Percentiles rank a stretch among this genome's conserved stretches.
phyloP scores from a whole-genome alignment of 257 asterid species.

The Misopates orontium region DNA sequence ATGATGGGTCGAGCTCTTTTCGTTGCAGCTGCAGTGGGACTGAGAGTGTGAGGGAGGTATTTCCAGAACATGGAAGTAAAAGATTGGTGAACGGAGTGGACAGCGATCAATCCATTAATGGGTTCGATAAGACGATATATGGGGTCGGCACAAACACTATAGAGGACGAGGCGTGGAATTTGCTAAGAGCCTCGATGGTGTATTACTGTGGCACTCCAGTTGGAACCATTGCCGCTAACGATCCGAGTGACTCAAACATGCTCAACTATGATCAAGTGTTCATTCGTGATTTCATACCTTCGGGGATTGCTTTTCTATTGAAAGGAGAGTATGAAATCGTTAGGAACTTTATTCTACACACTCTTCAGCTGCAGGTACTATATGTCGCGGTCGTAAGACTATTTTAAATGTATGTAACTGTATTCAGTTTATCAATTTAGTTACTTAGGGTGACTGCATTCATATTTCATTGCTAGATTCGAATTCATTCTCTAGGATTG shows the following conservation, averaged over 20 bases:
- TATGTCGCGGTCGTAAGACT: not conserved
- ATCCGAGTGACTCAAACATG: constrained; percentile 62
- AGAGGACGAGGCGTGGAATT: constrained; percentile 89
- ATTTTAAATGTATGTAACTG: not conserved
- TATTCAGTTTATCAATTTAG: constrained; percentile 1
- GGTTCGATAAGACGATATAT: constrained; percentile 32
- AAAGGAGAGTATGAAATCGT: constrained; percentile 90
- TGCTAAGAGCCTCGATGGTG: constrained; percentile 73
- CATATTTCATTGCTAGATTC: constrained; percentile 14
- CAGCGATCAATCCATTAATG: constrained; percentile 38
- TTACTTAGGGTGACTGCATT: constrained; percentile 13
- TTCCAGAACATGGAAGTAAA: constrained; percentile 38
- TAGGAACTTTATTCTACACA: constrained; percentile 76
- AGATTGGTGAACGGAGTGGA: constrained; percentile 38
- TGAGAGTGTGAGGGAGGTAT: constrained; percentile 43
- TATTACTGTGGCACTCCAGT: constrained; percentile 72
- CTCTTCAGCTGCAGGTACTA: constrained; percentile 92
- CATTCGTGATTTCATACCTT: constrained; percentile 86
- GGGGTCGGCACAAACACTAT: constrained; percentile 44
- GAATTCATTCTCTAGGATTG: constrained; percentile 8
- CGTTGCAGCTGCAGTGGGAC: constrained; percentile 54
- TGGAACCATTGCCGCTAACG: constrained; percentile 95
- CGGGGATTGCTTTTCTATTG: constrained; percentile 81
- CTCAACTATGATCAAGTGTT: constrained; percentile 92
- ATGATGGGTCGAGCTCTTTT: constrained; percentile 30